Conservation (phyloP, 352 stramenopile species). For the Globisporangium paddicum region DNA sequence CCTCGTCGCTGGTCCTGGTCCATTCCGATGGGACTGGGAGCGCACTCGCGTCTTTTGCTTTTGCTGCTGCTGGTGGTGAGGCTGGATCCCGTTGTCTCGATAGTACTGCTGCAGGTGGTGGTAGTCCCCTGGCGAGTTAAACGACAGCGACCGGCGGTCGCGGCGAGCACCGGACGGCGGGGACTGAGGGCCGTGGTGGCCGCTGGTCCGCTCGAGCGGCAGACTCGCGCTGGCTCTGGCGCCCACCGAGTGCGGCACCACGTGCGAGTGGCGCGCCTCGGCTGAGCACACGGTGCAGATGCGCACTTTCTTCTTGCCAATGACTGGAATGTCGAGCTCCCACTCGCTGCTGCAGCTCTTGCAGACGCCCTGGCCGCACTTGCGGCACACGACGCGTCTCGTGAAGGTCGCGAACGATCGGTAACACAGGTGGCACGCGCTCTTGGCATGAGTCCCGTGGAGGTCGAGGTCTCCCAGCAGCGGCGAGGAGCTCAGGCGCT, state of each 20-base stretch:
- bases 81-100: not conserved
- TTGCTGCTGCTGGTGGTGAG: constrained; percentile 10
- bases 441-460: not conserved
- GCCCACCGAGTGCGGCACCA: constrained; percentile 13
- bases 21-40: not conserved
- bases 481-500: constrained; percentile 71
- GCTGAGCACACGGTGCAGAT: constrained; percentile 84
- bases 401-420: constrained; percentile 52
- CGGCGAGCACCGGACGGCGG: constrained; percentile 3
- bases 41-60: constrained; percentile 3
- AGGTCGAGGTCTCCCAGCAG: constrained; percentile 80
- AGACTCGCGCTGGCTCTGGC: not conserved
- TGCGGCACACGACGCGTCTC: constrained; percentile 56
- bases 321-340: constrained; percentile 73
- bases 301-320: constrained; percentile 68
- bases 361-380: constrained; percentile 76
- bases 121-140: constrained; percentile 1
- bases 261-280: constrained; percentile 57
- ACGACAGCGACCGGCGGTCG: constrained; percentile 6
- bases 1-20: constrained; percentile 5
- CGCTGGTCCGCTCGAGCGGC: not conserved
- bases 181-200: not conserved
- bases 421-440: constrained; percentile 70
- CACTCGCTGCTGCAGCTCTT: constrained; percentile 76
- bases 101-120: constrained; percentile 10